Evolutionary conservation across 176 grass and related monocot species (phyloP).

Genomic region (Ananas comosus): DNA sequence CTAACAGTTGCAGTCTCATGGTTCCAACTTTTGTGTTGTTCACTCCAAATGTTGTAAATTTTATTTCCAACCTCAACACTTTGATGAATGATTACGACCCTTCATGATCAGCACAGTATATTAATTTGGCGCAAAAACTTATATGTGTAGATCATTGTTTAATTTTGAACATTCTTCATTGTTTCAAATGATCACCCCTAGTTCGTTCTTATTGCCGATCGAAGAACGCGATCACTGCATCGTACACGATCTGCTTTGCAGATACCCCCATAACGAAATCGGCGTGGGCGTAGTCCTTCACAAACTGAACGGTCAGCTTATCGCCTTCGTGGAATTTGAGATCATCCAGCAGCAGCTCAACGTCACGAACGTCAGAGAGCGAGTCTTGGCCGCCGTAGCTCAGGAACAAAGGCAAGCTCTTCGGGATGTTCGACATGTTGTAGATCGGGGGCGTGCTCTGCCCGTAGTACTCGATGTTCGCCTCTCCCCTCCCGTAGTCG

Average conservation of each 20-base stretch:
- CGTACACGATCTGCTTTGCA: conserved; percentile 62
- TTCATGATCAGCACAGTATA: too few relatives aligned
- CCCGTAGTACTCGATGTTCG: conserved; percentile 52
- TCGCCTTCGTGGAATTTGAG: conserved; percentile 35
- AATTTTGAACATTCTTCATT: too few relatives aligned
- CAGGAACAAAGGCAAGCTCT: conserved; percentile 53
- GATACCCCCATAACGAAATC: conserved; percentile 67
- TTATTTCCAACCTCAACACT: too few relatives aligned
- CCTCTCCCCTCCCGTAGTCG: conserved; percentile 33
- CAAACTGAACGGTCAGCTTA: conserved; percentile 52
- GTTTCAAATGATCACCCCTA: too few relatives aligned
- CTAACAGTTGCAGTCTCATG: too few relatives aligned
- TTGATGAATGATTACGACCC: too few relatives aligned
- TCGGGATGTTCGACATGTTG: conserved; percentile 44
- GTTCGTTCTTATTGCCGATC: neutral
- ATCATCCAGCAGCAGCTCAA: conserved; percentile 36
- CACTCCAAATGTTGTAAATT: too few relatives aligned
- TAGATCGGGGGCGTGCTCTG: conserved; percentile 46
- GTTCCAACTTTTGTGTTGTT: too few relatives aligned
- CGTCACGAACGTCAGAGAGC: conserved; percentile 49
- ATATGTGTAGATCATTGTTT: too few relatives aligned
- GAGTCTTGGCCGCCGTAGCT: conserved; percentile 70
- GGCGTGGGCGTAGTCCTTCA: conserved; percentile 54
- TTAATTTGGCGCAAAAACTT: too few relatives aligned
- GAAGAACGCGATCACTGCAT: conserved; percentile 47